phyloP scores from a whole-genome alignment of 2,329 filamentous ascomycete genomes.

The Sporothrix phasma region DNA sequence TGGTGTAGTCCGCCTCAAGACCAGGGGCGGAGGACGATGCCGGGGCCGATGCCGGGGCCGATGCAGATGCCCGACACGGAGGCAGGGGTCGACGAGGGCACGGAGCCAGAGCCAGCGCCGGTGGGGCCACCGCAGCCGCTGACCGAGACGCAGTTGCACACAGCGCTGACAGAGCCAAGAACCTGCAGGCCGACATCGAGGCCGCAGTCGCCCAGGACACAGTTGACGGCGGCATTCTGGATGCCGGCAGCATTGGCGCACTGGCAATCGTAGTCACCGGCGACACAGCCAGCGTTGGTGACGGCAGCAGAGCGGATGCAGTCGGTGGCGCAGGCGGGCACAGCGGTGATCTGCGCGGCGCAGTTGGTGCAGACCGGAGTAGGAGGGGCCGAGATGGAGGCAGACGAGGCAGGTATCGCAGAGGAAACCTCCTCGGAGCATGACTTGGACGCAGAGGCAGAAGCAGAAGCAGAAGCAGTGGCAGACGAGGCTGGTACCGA shows the following conservation, averaged over 20 bases:
- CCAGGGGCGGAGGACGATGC: no score
- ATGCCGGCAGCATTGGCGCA: conserved; percentile 1
- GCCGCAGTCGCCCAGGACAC: conserved; percentile 2
- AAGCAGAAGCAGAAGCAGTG: background rate
- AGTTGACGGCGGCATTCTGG: conserved; percentile 9
- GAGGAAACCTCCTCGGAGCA: no score
- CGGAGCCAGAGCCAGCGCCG: background rate
- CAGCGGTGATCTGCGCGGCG: background rate
- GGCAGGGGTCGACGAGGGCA: background rate
- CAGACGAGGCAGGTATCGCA: no score
- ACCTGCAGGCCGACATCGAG: background rate
- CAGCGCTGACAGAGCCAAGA: background rate
- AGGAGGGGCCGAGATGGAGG: background rate
- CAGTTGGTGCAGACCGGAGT: background rate
- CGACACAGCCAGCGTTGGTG: conserved; percentile 1
- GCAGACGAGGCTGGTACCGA: background rate
- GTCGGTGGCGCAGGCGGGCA: background rate
- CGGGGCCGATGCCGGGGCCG: background rate
- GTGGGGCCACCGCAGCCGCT: conserved; percentile 9
- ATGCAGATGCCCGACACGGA: background rate
- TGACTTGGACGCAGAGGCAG: background rate
- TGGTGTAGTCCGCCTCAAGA: conserved; percentile 5
- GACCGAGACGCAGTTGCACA: conserved; percentile 3
- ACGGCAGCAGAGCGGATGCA: conserved; percentile 7
- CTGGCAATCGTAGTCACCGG: conserved; percentile 7